phyloP scores from a whole-genome alignment of 768 basidiomycete species.

The Gloeostereum incarnatum region DNA sequence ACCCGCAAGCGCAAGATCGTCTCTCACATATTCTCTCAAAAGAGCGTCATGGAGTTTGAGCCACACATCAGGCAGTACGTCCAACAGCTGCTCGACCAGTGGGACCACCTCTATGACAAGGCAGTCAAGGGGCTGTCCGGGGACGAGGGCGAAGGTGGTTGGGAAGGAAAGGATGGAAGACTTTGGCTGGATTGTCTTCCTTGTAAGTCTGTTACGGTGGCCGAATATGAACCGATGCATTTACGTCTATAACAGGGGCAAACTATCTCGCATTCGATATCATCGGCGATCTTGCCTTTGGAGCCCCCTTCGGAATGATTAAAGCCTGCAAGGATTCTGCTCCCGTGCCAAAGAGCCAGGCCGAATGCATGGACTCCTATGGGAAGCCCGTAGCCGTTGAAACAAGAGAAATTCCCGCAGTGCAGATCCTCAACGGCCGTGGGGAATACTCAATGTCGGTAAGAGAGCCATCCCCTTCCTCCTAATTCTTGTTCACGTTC shows the following conservation, averaged over 20 bases:
- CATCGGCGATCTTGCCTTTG: constrained; percentile 83
- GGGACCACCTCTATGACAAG: constrained; percentile 58
- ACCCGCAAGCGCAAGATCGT: constrained; percentile 89
- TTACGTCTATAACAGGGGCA: constrained; percentile 25
- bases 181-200: constrained; percentile 72
- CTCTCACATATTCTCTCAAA: constrained; percentile 77
- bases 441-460: constrained; percentile 81
- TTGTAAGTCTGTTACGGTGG: constrained; percentile 33
- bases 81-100: constrained; percentile 51
- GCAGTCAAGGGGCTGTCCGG: constrained; percentile 51
- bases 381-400: constrained; percentile 35
- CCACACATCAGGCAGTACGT: constrained; percentile 63
- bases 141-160: constrained; percentile 53
- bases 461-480: no score
- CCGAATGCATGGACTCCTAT: constrained; percentile 45
- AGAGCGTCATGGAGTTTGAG: constrained; percentile 81
- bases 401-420: constrained; percentile 62
- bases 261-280: constrained; percentile 59
- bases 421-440: constrained; percentile 79
- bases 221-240: not conserved
- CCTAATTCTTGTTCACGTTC: no score
- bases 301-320: constrained; percentile 86
- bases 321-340: constrained; percentile 63
- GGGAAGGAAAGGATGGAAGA: constrained; percentile 50
- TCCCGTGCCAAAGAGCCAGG: constrained; percentile 49